Percentiles rank a stretch among this genome's conserved stretches.
These are phyloP conservation scores for Escovopsis sp. DNA, from an alignment of 2,329 filamentous ascomycete species.

Conservation along the genomic window DNA sequence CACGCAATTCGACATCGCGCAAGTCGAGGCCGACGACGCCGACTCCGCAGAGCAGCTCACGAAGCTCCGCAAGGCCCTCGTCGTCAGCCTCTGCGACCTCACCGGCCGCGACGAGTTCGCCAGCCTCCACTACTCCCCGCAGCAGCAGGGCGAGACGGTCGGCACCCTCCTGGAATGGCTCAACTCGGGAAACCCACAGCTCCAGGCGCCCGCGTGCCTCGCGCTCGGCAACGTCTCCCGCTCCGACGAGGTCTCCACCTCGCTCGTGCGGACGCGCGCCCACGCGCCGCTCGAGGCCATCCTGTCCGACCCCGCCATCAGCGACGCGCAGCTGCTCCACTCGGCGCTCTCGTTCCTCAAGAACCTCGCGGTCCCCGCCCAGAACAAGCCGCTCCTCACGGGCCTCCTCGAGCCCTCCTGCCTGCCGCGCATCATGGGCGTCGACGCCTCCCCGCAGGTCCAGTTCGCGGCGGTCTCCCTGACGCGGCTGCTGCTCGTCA, in stretches of 20 bases:
- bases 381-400: conserved; percentile 39
- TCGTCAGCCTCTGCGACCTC: conserved; percentile 36
- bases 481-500: conserved; percentile 39
- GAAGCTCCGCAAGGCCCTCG: conserved; percentile 34
- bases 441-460: conserved; percentile 38
- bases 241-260: conserved; percentile 36
- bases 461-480: conserved; percentile 47
- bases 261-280: conserved; percentile 31
- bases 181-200: conserved; percentile 21
- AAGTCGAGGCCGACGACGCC: conserved; percentile 22
- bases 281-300: conserved; percentile 31
- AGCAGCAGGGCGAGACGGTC: too few species aligned
- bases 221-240: conserved; percentile 47
- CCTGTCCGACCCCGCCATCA: conserved; percentile 25
- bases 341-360: conserved; percentile 46
- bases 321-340: conserved; percentile 39
- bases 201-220: conserved; percentile 45
- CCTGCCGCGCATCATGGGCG: conserved; percentile 39
- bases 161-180: conserved; percentile 33
- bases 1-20: conserved; percentile 22
- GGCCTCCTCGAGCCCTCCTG: conserved; percentile 28
- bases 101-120: conserved; percentile 35
- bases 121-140: conserved; percentile 24
- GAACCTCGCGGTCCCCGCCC: conserved; percentile 44
- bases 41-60: conserved; percentile 29